A percentile compares a stretch with the other conserved stretches of the same genome.
Conservation (phyloP, 1,139 yeast genomes). For the Scheffersomyces stambukii region DNA sequence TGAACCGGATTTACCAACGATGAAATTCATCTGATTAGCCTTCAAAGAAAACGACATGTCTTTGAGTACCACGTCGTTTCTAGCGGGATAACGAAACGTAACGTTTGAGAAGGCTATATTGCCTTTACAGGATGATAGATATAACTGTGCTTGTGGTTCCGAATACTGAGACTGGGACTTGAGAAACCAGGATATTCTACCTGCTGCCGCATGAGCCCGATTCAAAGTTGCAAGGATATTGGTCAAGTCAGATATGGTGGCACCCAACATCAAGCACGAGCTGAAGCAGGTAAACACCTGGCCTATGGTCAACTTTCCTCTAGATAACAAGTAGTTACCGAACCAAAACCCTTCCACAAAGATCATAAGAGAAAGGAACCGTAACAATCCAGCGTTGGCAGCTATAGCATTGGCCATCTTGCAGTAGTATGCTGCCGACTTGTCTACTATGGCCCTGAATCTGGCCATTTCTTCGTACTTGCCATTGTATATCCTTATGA, state of each 20-base stretch:
- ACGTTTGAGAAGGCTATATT: constrained; percentile 49
- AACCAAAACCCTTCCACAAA: constrained; percentile 93
- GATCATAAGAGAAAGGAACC: constrained; percentile 60
- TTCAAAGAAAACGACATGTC: constrained; percentile 43
- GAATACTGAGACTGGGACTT: neutral
- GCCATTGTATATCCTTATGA: constrained; percentile 62
- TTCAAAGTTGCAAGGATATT: constrained; percentile 53
- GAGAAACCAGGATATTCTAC: constrained; percentile 21
- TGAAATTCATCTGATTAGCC: constrained; percentile 48
- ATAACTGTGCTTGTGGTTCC: constrained; percentile 7
- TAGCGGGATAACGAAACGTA: constrained; percentile 57
- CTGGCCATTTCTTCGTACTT: constrained; percentile 46
- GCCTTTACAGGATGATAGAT: constrained; percentile 37
- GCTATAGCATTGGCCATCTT: constrained; percentile 47
- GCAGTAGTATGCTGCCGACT: constrained; percentile 47
- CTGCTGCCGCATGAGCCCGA: constrained; percentile 61
- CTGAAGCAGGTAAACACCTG: constrained; percentile 79
- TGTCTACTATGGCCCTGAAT: constrained; percentile 34
- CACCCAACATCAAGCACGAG: constrained; percentile 69
- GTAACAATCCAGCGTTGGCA: constrained; percentile 55
- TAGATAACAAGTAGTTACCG: constrained; percentile 63
- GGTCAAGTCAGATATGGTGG: constrained; percentile 49
- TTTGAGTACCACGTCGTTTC: constrained; percentile 46
- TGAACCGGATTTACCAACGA: constrained; percentile 85
- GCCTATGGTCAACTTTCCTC: constrained; percentile 48